Evolutionary conservation across 352 stramenopile species (phyloP).

Genomic region (Globisporangium apiculatum): DNA sequence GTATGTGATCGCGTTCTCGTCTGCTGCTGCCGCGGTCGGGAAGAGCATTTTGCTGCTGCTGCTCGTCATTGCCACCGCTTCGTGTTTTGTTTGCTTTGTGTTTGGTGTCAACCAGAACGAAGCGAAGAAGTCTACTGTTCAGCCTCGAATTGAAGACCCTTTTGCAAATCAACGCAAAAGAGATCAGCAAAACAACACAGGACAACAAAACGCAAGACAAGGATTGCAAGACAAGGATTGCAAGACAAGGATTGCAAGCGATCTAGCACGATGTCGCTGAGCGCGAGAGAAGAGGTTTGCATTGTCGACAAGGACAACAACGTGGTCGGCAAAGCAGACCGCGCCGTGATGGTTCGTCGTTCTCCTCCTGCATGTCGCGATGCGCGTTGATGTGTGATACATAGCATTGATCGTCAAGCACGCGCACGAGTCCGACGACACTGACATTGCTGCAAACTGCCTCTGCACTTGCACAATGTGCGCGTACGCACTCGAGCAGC

Average conservation of each 20-base stretch:
- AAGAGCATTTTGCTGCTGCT: conserved; percentile 1
- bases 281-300: conserved; percentile 65
- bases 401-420: background rate
- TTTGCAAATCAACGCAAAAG: no score
- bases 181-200: no score
- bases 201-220: no score
- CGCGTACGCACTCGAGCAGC: conserved; percentile 17
- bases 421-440: no score
- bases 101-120: background rate
- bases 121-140: no score
- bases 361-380: background rate
- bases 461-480: no score
- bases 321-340: conserved; percentile 75
- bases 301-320: conserved; percentile 81
- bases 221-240: background rate
- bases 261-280: conserved; percentile 26
- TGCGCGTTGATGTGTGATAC: background rate
- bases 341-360: conserved; percentile 60
- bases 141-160: no score
- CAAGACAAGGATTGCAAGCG: background rate
- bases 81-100: background rate
- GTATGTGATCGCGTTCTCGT: conserved; percentile 22
- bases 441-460: no score
- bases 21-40: background rate
- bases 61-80: background rate